phyloP scores from a whole-genome alignment of 805 yeast species.

The Nakazawaea holstii region DNA sequence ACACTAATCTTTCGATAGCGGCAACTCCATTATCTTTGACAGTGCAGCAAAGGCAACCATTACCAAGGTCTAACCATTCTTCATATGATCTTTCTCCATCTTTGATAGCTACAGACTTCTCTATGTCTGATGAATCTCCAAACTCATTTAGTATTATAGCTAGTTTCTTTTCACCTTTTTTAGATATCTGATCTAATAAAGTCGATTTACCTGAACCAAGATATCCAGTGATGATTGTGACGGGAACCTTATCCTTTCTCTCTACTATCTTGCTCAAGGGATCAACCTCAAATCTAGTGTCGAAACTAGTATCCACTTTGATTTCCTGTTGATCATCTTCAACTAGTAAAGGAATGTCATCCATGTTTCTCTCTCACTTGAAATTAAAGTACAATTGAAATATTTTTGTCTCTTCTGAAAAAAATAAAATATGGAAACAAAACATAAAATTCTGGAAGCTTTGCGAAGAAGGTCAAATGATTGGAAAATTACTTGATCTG shows the following conservation, averaged over 20 bases:
- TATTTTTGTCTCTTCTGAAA: too few relatives aligned
- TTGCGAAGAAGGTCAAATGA: too few relatives aligned
- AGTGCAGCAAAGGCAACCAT: slow-evolving; percentile 95
- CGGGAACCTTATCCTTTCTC: slow-evolving; percentile 59
- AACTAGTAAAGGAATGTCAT: slow-evolving; percentile 9
- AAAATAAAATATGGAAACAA: background rate
- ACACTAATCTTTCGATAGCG: slow-evolving; percentile 86
- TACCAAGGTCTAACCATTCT: slow-evolving; percentile 95
- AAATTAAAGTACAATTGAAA: background rate
- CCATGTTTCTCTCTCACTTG: slow-evolving; percentile 1
- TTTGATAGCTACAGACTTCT: slow-evolving; percentile 72
- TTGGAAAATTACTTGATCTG: background rate
- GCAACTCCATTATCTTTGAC: slow-evolving; percentile 92
- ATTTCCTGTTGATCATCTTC: background rate
- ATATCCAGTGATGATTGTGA: slow-evolving; percentile 91
- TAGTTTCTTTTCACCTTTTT: slow-evolving; percentile 61
- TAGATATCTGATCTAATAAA: slow-evolving; percentile 67
- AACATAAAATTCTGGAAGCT: background rate
- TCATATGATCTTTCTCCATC: slow-evolving; percentile 53
- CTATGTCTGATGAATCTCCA: slow-evolving; percentile 88
- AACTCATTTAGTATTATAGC: slow-evolving; percentile 92
- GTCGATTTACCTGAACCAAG: slow-evolving; percentile 95
- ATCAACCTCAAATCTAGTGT: slow-evolving; percentile 6
- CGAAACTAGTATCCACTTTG: background rate
- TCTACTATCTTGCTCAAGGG: slow-evolving; percentile 6